Conservation (phyloP, 1,284 basidiomycete genomes). For the Microbotryum saponariae region DNA sequence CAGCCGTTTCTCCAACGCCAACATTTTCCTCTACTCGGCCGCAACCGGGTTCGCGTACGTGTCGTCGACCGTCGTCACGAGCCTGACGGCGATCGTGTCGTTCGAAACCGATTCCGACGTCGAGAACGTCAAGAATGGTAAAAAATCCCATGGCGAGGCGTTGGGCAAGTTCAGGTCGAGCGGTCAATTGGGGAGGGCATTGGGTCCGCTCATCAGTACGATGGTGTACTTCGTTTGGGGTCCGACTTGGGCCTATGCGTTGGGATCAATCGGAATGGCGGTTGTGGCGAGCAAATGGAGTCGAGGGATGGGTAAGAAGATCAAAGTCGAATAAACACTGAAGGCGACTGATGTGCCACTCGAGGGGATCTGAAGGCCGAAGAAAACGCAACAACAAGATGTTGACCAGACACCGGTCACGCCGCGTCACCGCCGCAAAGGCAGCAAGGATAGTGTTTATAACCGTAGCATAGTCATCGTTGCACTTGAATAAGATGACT, state of each 20-base stretch:
- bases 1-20: constrained; percentile 41
- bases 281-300: too few species aligned
- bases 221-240: constrained; percentile 44
- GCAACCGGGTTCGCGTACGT: constrained; percentile 79
- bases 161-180: constrained; percentile 75
- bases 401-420: too few species aligned
- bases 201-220: constrained; percentile 74
- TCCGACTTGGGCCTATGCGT: constrained; percentile 44
- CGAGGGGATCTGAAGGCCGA: too few species aligned
- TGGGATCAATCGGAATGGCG: neutral
- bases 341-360: too few species aligned
- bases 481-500: too few species aligned
- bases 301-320: too few species aligned
- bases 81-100: constrained; percentile 75
- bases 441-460: too few species aligned
- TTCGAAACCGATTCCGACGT: constrained; percentile 68
- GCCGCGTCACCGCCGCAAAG: too few species aligned
- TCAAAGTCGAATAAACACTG: too few species aligned
- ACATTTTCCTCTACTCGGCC: constrained; percentile 57
- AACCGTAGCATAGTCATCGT: too few species aligned
- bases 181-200: constrained; percentile 79
- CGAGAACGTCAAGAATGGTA: constrained; percentile 46
- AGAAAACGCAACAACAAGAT: too few species aligned
- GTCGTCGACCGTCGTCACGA: constrained; percentile 81
- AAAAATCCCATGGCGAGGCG: constrained; percentile 53